phyloP scores from a whole-genome alignment of 2,329 filamentous ascomycete species.

The Penicillium verrucosum region DNA sequence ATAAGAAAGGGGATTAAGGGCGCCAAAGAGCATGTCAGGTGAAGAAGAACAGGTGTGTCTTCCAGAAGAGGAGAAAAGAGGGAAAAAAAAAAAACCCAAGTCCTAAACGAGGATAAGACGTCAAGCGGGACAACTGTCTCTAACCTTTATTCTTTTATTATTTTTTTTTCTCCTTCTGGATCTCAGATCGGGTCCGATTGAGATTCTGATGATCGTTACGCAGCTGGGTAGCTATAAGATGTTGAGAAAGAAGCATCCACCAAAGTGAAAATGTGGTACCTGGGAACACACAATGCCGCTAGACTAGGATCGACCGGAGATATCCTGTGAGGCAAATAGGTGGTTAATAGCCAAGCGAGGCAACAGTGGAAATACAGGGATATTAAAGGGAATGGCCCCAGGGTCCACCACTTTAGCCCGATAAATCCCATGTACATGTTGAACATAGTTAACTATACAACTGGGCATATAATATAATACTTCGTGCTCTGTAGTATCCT shows the following conservation, averaged over 20 bases:
- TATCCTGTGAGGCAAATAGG: conserved; percentile 13
- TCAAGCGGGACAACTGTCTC: conserved; percentile 9
- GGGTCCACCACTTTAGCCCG: conserved; percentile 18
- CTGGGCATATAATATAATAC: too few relatives aligned
- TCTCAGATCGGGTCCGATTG: conserved; percentile 12
- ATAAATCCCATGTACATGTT: neutral
- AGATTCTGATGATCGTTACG: conserved; percentile 21
- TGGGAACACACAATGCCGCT: conserved; percentile 7
- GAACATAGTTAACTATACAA: neutral
- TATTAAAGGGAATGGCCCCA: conserved; percentile 21
- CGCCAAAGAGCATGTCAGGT: conserved; percentile 7
- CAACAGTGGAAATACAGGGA: conserved; percentile 30
- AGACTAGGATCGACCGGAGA: conserved; percentile 17
- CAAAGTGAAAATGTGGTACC: conserved; percentile 7
- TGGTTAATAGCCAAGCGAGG: conserved; percentile 22
- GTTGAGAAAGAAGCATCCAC: conserved; percentile 8
- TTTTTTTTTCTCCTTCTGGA: neutral
- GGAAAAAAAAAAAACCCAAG: conserved; percentile 4
- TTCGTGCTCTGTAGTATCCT: too few relatives aligned
- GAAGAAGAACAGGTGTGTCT: conserved; percentile 1
- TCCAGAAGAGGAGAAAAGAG: conserved; percentile 4
- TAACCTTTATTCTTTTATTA: neutral
- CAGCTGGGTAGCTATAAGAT: conserved; percentile 12
- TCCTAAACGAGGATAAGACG: conserved; percentile 3
- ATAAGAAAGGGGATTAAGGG: neutral